Evolutionary conservation across 164 flowering plant genomes (phyloP), one percentile per base, ranked within the genome.

Genomic region (Berberis thunbergii): DNA sequence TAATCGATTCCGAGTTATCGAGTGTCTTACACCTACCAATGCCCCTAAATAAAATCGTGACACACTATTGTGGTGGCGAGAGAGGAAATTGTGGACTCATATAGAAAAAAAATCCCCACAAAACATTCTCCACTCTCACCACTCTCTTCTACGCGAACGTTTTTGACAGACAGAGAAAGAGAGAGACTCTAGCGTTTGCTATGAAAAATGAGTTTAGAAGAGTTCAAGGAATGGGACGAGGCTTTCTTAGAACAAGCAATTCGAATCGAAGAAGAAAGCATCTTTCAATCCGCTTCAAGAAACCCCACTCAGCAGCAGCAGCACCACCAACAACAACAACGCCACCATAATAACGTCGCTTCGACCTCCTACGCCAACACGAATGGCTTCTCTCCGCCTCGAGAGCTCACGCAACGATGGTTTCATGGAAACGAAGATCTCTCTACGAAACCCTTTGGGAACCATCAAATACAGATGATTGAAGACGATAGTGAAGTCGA

Each of bases 331-430:
- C 26, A 26, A 26, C 26, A 26, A 26, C 41, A 43, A 54, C 50
- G 26, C 26, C 26, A 26, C 26, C 26, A 26, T 26, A 26, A 26
- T 26, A 26, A 26, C 26, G 26, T 26, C 26, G 26, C 45, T 4
- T 9, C 48, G 41, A 52, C 61, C 38, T 54, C 59, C 9, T 12
- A 44, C 59, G 1, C 41, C 53, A 6, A 5, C 52, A 10, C 13
- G 9, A 45, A 40, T 45, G 52, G 60, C 54, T 74, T 70, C 65
- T 74, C 76, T 1, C 76, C 76, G 13, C 76, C 76, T 26, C 58
- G 76, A 49, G 73, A 67, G 62, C 64, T 74, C 57, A 63, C 73
- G 48, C 73, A 69, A 52, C 3, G 13, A 11, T 26, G 26, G 26
- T 26, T 11, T 6, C 55, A 49, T 49, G 11, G 52, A 6, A 49